These are phyloP conservation scores for Anisodus acutangulus DNA, from an alignment of 257 asterid genomes.

Conservation along the genomic window DNA sequence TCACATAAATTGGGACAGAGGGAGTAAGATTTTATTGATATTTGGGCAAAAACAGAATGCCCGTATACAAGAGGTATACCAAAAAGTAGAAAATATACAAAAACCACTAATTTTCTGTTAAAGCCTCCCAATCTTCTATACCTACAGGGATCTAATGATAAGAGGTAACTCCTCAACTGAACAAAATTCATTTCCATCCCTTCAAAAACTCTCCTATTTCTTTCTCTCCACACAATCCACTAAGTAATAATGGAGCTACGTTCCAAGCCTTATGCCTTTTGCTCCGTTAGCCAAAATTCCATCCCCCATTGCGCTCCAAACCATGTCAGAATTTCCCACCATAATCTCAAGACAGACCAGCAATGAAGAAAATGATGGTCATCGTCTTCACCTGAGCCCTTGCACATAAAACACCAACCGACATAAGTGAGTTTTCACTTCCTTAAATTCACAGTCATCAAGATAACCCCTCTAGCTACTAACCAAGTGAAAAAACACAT, in stretches of 20 bases:
- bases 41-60: background rate
- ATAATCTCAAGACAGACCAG: background rate
- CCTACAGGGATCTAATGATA: background rate
- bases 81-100: background rate
- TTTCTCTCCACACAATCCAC: background rate
- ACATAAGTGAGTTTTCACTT: conserved; percentile 11
- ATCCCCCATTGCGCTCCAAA: background rate
- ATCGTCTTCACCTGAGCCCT: background rate
- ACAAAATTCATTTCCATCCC: background rate
- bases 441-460: background rate
- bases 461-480: background rate
- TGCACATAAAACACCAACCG: background rate
- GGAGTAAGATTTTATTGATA: background rate
- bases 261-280: conserved; percentile 9
- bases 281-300: background rate
- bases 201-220: background rate
- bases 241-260: background rate
- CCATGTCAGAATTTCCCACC: background rate
- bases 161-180: background rate
- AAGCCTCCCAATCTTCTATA: background rate
- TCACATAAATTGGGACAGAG: no score
- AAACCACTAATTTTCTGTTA: background rate
- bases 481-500: background rate
- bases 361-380: background rate
- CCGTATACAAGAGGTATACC: background rate